Conservation (phyloP, 768 basidiomycete species). For the Lepiota venenata region DNA sequence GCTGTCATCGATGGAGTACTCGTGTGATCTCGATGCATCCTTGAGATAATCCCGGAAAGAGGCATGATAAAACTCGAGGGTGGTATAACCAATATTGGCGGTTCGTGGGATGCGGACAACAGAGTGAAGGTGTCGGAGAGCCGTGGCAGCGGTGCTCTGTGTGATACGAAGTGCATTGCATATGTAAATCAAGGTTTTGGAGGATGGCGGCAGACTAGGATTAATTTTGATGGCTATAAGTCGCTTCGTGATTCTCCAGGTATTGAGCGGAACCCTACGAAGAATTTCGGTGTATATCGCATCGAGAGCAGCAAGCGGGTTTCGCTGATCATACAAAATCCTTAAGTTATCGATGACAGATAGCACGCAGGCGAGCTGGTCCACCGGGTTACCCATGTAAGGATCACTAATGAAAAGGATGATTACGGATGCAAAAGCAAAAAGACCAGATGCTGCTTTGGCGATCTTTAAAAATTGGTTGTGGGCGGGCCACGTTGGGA, state of each 20-base stretch:
- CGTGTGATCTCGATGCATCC: too few species aligned
- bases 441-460: constrained; percentile 20
- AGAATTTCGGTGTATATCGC: background rate
- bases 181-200: too few species aligned
- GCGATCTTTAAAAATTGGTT: constrained; percentile 14
- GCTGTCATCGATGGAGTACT: too few species aligned
- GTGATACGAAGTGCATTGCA: too few species aligned
- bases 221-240: background rate
- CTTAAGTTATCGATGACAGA: background rate
- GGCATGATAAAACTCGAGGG: too few species aligned
- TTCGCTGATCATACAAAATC: background rate
- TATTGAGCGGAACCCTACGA: background rate
- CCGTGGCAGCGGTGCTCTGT: too few species aligned
- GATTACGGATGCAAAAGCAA: constrained; percentile 22
- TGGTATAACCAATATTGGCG: too few species aligned
- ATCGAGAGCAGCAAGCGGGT: background rate
- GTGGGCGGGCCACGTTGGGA: constrained; percentile 16
- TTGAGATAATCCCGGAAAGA: too few species aligned
- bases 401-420: constrained; percentile 19
- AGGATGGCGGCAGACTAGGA: too few species aligned
- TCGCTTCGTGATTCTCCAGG: background rate
- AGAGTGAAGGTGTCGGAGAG: too few species aligned
- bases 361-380: constrained; percentile 7
- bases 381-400: background rate
- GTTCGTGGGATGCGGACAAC: too few species aligned